Evolutionary conservation across 106 monocot species (phyloP), one percentile per base, ranked within the genome.

Genomic region (Amphibolis antarctica): DNA sequence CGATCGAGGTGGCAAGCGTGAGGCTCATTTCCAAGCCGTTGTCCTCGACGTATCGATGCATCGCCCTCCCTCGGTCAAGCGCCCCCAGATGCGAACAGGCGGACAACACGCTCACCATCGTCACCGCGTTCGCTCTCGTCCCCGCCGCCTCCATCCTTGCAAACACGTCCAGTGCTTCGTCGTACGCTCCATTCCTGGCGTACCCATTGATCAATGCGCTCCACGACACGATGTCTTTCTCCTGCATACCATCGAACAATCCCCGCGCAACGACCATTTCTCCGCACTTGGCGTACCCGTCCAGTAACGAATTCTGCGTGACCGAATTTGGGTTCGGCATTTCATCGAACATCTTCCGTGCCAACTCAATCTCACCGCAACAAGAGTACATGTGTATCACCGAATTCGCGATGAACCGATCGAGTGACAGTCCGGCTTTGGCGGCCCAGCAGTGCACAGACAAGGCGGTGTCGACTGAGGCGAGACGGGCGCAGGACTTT

Each of bases 151-250:
- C 63, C 89, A 89, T 89, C 7, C 4, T 45, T 0, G 67, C 80
- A 22, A 85, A 89, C 17, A 82, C 14, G 10, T 59, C 24, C 31
- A 89, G 17, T 10, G 85, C 89, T 9, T 77, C 77, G 10, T 54
- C 44, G 45, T 64, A 73, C 43, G 79, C 75, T 15, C 71, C 76
- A 1, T 46, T 51, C 67, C 82, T 82, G 12, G 85, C 85, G 28
- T 75, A 78, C 18, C 85, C 89, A 51, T 85, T 80, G 18, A 89
- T 82, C 64, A 89, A 66, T 0, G 89, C 79, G 56, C 89, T 82
- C 89, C 89, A 85, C 0, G 89, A 80, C 18, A 85, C 85, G 0
- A 81, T 76, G 53, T 89, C 82, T 49, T 75, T 28, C 6, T 53
- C 71, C 3, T 71, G 79, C 88, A 82, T 85, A 27, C 27, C 5